Conservation (phyloP, 257 asterid species). For the Scutellaria minor region DNA sequence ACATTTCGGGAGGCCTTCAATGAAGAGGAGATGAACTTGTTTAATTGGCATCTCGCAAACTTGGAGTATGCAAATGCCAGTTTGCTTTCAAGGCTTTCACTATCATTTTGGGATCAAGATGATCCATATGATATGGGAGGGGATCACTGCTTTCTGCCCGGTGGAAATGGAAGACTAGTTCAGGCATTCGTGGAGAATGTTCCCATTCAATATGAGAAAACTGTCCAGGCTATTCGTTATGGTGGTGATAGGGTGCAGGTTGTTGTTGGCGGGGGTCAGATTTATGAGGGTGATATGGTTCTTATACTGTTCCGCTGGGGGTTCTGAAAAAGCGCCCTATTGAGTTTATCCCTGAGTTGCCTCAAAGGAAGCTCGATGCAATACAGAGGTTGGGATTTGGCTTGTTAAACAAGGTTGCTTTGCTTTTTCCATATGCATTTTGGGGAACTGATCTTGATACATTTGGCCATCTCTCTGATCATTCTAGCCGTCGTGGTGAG, state of each 20-base stretch:
- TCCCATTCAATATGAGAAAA: constrained; percentile 76
- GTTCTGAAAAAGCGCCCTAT: constrained; percentile 86
- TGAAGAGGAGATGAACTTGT: constrained; percentile 74
- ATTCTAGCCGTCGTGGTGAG: constrained; percentile 76
- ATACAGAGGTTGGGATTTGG: constrained; percentile 95
- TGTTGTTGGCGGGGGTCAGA: constrained; percentile 73
- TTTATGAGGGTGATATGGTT: constrained; percentile 83
- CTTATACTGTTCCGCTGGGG: constrained; percentile 95
- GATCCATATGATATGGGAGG: constrained; percentile 99
- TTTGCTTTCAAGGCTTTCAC: constrained; percentile 80
- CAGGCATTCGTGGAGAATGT: constrained; percentile 81
- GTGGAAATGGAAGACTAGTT: constrained; percentile 88
- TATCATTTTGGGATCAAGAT: constrained; percentile 99
- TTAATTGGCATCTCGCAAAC: constrained; percentile 97
- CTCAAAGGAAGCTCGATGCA: constrained; percentile 95
- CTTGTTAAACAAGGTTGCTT: constrained; percentile 89
- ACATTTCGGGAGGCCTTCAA: constrained; percentile 63
- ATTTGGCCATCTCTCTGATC: constrained; percentile 87
- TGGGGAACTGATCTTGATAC: constrained; percentile 98
- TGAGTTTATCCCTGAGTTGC: constrained; percentile 90
- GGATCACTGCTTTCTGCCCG: constrained; percentile 93
- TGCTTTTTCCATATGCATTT: constrained; percentile 88
- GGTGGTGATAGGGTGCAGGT: constrained; percentile 87
- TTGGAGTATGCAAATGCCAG: constrained; percentile 97
- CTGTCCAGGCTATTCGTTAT: constrained; percentile 78